A percentile compares a stretch with the other conserved stretches of the same genome.
These are phyloP conservation scores for Russula compacta DNA, from an alignment of 768 basidiomycete species.

Conservation along the genomic window DNA sequence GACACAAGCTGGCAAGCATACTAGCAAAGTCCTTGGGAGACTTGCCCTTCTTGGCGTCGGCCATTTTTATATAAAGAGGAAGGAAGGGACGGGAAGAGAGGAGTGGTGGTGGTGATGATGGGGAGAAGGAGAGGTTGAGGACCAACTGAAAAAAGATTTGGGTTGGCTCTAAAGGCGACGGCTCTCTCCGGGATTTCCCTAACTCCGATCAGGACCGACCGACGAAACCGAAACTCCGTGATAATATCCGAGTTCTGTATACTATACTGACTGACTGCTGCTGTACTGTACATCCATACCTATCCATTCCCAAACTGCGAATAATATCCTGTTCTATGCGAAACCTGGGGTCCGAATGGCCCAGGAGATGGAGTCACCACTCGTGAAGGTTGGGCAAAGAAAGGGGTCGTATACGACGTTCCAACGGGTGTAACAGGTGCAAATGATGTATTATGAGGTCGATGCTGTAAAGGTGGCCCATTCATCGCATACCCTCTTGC, in stretches of 20 bases:
- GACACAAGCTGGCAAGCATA: constrained; percentile 30
- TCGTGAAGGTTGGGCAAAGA: constrained; percentile 8
- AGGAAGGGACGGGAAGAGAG: constrained; percentile 36
- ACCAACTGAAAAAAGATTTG: constrained; percentile 38
- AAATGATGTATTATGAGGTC: constrained; percentile 5
- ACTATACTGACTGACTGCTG: neutral
- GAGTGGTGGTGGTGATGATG: constrained; percentile 40
- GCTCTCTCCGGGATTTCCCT: constrained; percentile 27
- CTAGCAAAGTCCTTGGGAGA: constrained; percentile 85
- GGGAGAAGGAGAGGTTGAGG: constrained; percentile 33
- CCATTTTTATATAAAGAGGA: constrained; percentile 52
- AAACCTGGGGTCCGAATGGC: constrained; percentile 13
- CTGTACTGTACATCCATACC: neutral
- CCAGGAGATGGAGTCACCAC: neutral
- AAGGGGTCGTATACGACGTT: constrained; percentile 7
- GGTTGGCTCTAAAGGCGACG: constrained; percentile 29
- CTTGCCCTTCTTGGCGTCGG: constrained; percentile 79
- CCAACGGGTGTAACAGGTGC: neutral
- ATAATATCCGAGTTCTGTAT: neutral
- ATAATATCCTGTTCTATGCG: constrained; percentile 15
- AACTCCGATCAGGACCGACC: constrained; percentile 21
- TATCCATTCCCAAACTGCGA: constrained; percentile 14
- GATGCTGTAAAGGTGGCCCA: constrained; percentile 8
- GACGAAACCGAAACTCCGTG: neutral
- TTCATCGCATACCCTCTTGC: constrained; percentile 19